Evolutionary conservation across 768 basidiomycete genomes (phyloP).

Genomic region (Grammothele lineata): DNA sequence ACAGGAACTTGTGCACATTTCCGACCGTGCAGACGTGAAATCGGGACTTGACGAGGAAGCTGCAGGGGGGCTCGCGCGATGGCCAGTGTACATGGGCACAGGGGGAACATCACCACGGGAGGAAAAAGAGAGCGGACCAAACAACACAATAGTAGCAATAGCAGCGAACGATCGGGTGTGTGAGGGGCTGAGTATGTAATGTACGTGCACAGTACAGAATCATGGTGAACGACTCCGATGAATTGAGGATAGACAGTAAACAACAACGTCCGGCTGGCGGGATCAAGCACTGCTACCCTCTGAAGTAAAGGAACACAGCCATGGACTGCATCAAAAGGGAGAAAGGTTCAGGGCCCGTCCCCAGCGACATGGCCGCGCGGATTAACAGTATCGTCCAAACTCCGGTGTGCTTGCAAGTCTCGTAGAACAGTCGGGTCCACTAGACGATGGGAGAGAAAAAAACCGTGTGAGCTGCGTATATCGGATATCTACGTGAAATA

Average conservation of each 20-base stretch:
- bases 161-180: too few species aligned
- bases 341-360: neutral
- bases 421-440: constrained; percentile 87
- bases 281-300: constrained; percentile 16
- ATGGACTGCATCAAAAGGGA: neutral
- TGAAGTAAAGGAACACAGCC: constrained; percentile 8
- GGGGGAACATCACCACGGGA: too few species aligned
- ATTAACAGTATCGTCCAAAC: constrained; percentile 50
- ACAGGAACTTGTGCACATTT: constrained; percentile 6
- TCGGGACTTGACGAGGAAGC: too few species aligned
- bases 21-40: too few species aligned
- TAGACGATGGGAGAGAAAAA: constrained; percentile 26
- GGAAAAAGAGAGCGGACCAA: constrained; percentile 4
- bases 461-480: neutral
- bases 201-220: too few species aligned
- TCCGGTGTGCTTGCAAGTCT: constrained; percentile 84
- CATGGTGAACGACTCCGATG: too few species aligned
- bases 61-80: too few species aligned
- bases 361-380: constrained; percentile 10
- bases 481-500: constrained; percentile 5
- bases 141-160: neutral
- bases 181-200: too few species aligned
- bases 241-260: neutral
- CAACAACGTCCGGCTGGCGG: constrained; percentile 15
- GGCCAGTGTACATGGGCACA: too few species aligned